Conservation (phyloP, 2,329 filamentous ascomycete species). For the Penicillium sp. region DNA sequence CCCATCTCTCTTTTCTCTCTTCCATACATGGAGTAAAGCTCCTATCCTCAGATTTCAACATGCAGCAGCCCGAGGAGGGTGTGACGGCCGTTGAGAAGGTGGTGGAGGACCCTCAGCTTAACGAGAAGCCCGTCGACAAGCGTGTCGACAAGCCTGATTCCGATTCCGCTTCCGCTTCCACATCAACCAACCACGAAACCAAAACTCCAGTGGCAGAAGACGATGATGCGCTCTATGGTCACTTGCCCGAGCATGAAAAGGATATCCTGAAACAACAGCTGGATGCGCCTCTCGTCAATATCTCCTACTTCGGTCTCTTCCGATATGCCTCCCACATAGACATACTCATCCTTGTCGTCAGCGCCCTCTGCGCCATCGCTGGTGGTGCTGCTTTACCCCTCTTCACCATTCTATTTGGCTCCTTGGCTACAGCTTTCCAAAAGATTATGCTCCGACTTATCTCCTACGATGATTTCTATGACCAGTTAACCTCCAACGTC, state of each 20-base stretch:
- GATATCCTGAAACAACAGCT: conserved; percentile 68
- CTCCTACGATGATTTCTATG: conserved; percentile 56
- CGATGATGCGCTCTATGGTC: conserved; percentile 54
- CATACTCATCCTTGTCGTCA: conserved; percentile 60
- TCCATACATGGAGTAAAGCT: conserved; percentile 5
- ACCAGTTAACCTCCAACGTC: conserved; percentile 61
- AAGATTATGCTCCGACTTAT: conserved; percentile 55
- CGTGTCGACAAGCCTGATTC: conserved; percentile 5
- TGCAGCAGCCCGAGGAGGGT: conserved; percentile 24
- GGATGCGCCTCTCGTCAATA: conserved; percentile 60
- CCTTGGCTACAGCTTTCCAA: conserved; percentile 70
- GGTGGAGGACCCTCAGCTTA: conserved; percentile 7
- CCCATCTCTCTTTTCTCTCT: neutral
- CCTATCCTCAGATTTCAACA: neutral
- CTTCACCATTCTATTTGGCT: conserved; percentile 77
- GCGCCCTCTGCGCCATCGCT: conserved; percentile 63
- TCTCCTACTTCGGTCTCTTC: conserved; percentile 65
- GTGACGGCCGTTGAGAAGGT: conserved; percentile 16
- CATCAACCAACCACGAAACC: conserved; percentile 32
- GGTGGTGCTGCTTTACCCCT: conserved; percentile 73
- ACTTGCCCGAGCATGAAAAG: conserved; percentile 65
- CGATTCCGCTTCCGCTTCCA: conserved; percentile 26
- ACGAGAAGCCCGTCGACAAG: conserved; percentile 12
- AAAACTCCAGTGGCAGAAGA: conserved; percentile 36
- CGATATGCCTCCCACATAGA: conserved; percentile 69